Evolutionary conservation across 768 basidiomycete species (phyloP), one percentile per base, ranked within the genome.

Genomic region (Candolleomyces aberdarensis): DNA sequence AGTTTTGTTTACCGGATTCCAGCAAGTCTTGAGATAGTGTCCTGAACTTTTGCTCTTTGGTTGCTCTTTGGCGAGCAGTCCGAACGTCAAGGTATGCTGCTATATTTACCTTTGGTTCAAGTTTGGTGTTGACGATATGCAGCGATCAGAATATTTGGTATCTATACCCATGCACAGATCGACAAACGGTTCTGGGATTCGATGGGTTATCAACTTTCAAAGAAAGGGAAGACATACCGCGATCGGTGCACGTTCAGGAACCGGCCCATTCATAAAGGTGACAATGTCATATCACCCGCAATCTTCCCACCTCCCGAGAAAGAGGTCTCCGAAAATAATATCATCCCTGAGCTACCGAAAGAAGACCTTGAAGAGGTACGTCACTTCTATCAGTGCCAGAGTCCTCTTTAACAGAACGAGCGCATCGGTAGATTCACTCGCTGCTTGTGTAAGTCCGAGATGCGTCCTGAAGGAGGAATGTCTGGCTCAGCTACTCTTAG

Each of bases 321-420:
- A 1, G 68, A 64, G 19, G 59, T 53, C 63, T 69, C 50, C 55
- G 59, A 19, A 56, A 69, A 7, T 40, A 57, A 61, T 71, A 22
- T 60, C 17, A 29, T 29, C 8, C 73, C 77, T 0, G 72, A 71
- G 49, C 63, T 83, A 17, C 77, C 78, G 4, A 70, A 75, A 5
- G 78, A 84, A 46, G 79, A 82, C 59, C 71, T 76, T 57, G 80
- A 80, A 59, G 78, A 84, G 75, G 84, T 85, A 22, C 36, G 66
- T 55, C n/a, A 9, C 14, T 17, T 19, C 17, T 20, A 5, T 39
- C n/a, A 32, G 36, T 19, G 3, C 26, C 26, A 3, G 26, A 26
- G 26, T 26, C 26, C 26, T 26, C 26, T 26, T 26, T 26, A 3
- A 26, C 7, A 15, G n/a, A 13, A 36, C 26, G 19, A 52, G 36